phyloP scores from a whole-genome alignment of 305 asterid species.

The Fraxinus platypoda region DNA sequence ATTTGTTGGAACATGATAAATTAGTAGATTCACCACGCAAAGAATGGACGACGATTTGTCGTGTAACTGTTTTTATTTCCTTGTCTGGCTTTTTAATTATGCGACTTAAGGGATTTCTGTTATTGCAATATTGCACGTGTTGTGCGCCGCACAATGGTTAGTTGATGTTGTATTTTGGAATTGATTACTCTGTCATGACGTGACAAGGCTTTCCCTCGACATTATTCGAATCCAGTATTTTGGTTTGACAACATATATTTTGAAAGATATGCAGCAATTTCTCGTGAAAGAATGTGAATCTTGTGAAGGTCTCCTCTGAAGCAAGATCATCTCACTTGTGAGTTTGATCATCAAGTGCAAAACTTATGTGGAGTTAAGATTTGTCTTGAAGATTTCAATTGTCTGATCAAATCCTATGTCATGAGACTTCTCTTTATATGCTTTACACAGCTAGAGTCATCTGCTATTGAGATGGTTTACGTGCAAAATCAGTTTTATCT shows the following conservation, averaged over 20 bases:
- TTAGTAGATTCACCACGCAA: slow-evolving; percentile 5
- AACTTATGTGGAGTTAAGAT: not conserved
- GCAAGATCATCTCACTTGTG: not conserved
- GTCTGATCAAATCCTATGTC: not conserved
- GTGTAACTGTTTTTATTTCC: not conserved
- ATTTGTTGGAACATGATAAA: not conserved
- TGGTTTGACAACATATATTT: slow-evolving; percentile 1
- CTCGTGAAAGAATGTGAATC: not conserved
- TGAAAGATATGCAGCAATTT: not conserved
- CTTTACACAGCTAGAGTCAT: not conserved
- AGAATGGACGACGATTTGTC: not conserved
- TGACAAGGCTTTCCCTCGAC: not conserved
- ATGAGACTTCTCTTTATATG: not conserved
- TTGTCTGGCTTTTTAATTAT: slow-evolving; percentile 16
- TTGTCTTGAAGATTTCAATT: not conserved
- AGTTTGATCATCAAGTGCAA: not conserved
- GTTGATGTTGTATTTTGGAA: not conserved
- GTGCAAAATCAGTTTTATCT: not conserved
- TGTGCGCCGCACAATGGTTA: not conserved
- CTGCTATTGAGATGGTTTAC: not conserved
- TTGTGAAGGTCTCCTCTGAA: not conserved
- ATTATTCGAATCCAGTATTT: not conserved
- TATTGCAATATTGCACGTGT: not conserved
- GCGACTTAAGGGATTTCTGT: not conserved
- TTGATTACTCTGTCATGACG: slow-evolving; percentile 20